A percentile compares a stretch with the other conserved stretches of the same genome.
Conservation (phyloP, 768 basidiomycete genomes). For the Psilocybe cubensis region DNA sequence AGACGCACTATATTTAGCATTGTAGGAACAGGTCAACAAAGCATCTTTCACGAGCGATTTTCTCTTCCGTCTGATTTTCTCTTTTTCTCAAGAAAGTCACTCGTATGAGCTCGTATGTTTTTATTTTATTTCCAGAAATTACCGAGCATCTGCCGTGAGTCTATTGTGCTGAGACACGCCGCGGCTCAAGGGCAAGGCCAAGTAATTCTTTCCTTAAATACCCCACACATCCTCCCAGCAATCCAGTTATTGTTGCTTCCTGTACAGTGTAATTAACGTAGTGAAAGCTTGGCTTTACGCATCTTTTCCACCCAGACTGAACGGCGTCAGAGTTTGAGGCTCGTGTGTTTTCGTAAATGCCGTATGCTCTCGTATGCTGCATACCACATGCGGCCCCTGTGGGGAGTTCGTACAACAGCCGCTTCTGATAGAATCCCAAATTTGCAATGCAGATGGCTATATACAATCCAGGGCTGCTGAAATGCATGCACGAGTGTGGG, state of each 20-base stretch:
- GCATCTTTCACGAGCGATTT: not conserved
- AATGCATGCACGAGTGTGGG: not conserved
- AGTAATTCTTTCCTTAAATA: not conserved
- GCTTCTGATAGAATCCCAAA: not conserved
- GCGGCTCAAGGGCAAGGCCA: not conserved
- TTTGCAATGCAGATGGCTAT: not conserved
- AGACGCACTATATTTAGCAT: not conserved
- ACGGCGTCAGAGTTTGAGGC: not conserved
- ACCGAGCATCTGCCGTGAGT: constrained; percentile 6
- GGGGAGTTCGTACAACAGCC: not conserved
- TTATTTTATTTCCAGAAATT: not conserved
- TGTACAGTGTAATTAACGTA: not conserved
- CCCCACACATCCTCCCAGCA: not conserved
- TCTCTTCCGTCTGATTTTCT: not conserved
- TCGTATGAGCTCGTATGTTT: constrained; percentile 3
- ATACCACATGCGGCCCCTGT: not conserved
- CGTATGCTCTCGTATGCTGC: not conserved
- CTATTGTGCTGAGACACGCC: not conserved
- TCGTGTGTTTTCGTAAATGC: not conserved
- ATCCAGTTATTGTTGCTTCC: not conserved
- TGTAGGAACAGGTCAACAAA: not conserved
- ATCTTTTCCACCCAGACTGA: not conserved
- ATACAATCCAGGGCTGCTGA: not conserved
- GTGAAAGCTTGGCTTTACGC: not conserved
- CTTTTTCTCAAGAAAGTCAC: not conserved